Base-by-base conservation (phyloP, 192 early-diverging fungal species). In the Mortierella hygrophila region DNA sequence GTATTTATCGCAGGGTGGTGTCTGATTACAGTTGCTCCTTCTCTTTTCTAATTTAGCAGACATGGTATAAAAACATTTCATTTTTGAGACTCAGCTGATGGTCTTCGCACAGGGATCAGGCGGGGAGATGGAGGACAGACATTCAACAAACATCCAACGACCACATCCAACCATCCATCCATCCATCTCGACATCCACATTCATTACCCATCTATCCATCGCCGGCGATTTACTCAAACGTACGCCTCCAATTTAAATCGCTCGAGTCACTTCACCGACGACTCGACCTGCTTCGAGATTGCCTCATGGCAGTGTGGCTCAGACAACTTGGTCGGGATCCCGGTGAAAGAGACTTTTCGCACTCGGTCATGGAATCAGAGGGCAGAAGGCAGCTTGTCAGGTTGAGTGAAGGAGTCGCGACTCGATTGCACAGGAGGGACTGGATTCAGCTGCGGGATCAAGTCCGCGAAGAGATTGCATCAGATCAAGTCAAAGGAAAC, bases 41-140 rank as follows among this genome's bases (percentile, higher is more conserved):
- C 82, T 83, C 82, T 83, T 70, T 75, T 83, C 41, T 70, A 78
- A 73, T 73, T 70, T 78, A 78, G 60, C 80, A 81, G 78, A 83
- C 76, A 83, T 83, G 82, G 82, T 83, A 83, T 72, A 26, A 72
- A 79, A 55, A 68, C 38, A 32, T 42, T 77, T 15, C 21, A 16
- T 35, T 42, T 41, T 68, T 57, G 6, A 68, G 60, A 65, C 47
- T 41, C 32, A n/a, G 16, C 13, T 1, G 35, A 10, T 6, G 6
- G 3, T 16, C 37, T 54, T n/a, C 4, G 23, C 21, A 23, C 1
- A 49, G 40, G 38, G 20, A 18, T 16, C 5, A 21, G 29, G 16
- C n/a, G 21, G 44, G 44, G 13, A 26, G 21, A 57, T 3, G 47
- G 29, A 0, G 52, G 9, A 15, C 23, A 57, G 54, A 49, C 21